These are phyloP conservation scores for Mentha longifolia DNA, from an alignment of 257 asterid species.

Conservation along the genomic window DNA sequence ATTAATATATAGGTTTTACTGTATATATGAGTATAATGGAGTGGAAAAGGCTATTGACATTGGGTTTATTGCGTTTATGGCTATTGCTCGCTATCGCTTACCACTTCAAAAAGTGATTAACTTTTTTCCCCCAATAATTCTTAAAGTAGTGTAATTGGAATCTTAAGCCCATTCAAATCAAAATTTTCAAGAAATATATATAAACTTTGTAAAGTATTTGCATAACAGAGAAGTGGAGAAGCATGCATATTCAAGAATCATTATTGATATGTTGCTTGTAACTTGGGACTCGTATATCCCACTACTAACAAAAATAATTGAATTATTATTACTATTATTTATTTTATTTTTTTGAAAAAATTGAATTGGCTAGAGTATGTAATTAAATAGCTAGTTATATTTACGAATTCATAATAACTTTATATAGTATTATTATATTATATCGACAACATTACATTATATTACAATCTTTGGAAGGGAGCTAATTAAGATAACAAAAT, in stretches of 20 bases:
- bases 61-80: background rate
- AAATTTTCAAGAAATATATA: conserved; percentile 35
- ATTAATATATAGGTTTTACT: too few relatives aligned
- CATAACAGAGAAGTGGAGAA: conserved; percentile 36
- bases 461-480: too few relatives aligned
- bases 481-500: background rate
- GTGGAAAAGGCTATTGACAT: too few relatives aligned
- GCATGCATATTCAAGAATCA: conserved; percentile 65
- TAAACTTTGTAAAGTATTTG: conserved; percentile 39
- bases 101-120: background rate
- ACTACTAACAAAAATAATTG: background rate
- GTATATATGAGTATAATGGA: too few relatives aligned
- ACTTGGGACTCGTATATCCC: background rate
- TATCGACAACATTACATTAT: too few relatives aligned
- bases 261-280: conserved; percentile 30
- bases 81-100: background rate
- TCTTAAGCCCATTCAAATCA: conserved; percentile 33
- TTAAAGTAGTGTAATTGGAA: conserved; percentile 44
- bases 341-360: too few relatives aligned
- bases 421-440: too few relatives aligned
- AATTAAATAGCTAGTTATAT: background rate
- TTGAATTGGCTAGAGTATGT: background rate
- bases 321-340: too few relatives aligned
- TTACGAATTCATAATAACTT: too few relatives aligned
- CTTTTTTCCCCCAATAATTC: conserved; percentile 51